phyloP scores from a whole-genome alignment of 192 early-diverging fungal species.

The Glomus cerebriforme region DNA sequence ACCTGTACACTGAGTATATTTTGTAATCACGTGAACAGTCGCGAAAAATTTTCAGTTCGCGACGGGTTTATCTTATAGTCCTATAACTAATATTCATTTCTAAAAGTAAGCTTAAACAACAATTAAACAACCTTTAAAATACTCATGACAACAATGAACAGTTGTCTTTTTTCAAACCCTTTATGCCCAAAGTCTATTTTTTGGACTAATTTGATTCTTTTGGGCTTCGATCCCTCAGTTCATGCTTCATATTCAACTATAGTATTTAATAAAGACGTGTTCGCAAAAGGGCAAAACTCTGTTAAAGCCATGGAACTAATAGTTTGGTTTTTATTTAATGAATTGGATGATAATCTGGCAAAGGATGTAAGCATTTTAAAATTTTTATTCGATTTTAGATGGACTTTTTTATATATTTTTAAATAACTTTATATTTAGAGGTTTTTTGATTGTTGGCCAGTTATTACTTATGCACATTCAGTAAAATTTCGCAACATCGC shows the following conservation, averaged over 20 bases:
- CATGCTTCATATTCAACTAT: slow-evolving; percentile 28
- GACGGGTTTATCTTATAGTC: too few species aligned
- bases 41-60: too few species aligned
- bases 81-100: too few species aligned
- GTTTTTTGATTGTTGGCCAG: slow-evolving; percentile 14
- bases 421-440: background rate
- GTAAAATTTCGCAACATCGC: slow-evolving; percentile 57
- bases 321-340: slow-evolving; percentile 33
- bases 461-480: slow-evolving; percentile 37
- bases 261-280: slow-evolving; percentile 25
- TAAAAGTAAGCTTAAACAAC: too few species aligned
- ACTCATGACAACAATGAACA: background rate
- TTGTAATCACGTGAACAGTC: too few species aligned
- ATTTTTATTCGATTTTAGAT: background rate
- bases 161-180: background rate
- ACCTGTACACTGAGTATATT: too few species aligned
- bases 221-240: slow-evolving; percentile 27
- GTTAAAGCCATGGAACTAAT: slow-evolving; percentile 34
- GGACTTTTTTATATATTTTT: too few species aligned
- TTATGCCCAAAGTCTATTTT: slow-evolving; percentile 26
- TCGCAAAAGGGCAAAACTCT: slow-evolving; percentile 4
- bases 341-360: slow-evolving; percentile 5
- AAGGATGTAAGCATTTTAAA: background rate
- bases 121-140: too few species aligned
- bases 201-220: slow-evolving; percentile 24